Evolutionary conservation across 495 filamentous ascomycete species (phyloP).

Genomic region (Elaphomyces granulatus): DNA sequence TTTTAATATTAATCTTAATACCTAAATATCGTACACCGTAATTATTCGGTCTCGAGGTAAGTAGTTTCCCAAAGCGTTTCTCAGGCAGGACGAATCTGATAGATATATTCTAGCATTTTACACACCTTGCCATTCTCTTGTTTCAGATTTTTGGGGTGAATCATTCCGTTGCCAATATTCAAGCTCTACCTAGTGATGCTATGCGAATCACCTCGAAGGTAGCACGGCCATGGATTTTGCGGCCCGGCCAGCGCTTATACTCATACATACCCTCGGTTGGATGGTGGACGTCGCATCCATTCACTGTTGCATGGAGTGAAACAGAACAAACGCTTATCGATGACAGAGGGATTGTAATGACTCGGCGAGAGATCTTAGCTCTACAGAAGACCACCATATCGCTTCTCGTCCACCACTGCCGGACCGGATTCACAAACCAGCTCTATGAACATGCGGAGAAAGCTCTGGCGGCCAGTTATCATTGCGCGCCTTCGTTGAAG

Average conservation of each 20-base stretch:
- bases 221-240: conserved; percentile 59
- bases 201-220: conserved; percentile 68
- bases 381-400: conserved; percentile 46
- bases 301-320: conserved; percentile 81
- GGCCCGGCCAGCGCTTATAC: conserved; percentile 78
- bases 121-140: too few relatives aligned
- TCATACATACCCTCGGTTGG: conserved; percentile 64
- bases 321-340: conserved; percentile 18
- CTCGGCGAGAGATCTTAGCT: conserved; percentile 19
- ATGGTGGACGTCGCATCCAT: conserved; percentile 81
- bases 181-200: conserved; percentile 68
- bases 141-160: too few relatives aligned
- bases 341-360: conserved; percentile 31
- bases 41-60: too few relatives aligned
- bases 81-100: too few relatives aligned
- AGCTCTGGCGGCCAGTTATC: conserved; percentile 29
- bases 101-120: too few relatives aligned
- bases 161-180: conserved; percentile 59
- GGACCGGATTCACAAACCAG: conserved; percentile 73
- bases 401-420: conserved; percentile 73
- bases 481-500: conserved; percentile 55
- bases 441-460: conserved; percentile 51
- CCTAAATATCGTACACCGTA: too few relatives aligned
- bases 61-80: too few relatives aligned
- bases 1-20: too few relatives aligned